Base-by-base conservation (phyloP, 2,329 filamentous ascomycete species). In the Xenoacremonium recifei region DNA sequence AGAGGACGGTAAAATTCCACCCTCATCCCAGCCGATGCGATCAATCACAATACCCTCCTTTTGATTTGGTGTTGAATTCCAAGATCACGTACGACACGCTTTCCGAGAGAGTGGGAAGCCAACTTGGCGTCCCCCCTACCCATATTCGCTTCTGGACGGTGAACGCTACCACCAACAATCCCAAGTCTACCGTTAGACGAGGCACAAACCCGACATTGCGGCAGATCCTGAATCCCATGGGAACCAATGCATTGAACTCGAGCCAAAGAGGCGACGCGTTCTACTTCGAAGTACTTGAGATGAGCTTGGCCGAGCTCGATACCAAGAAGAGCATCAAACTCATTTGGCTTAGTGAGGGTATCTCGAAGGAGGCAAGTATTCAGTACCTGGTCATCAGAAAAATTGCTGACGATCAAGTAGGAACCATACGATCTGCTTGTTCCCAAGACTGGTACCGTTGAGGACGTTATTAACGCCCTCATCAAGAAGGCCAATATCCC, bases 121-220 rank as follows among this genome's bases (percentile, higher is more conserved):
- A 87, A 44, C 71, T 99, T 15, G 76, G 80, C 5, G 81, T 91
- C 2, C 85, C 93, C 6, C 78, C 87, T 1, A 96, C 89, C 4
- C 90, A 99, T 65, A 68, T 99, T 34, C 88, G 93, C 30, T 95
- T 99, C 64, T 93, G 87, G 55, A 95, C 91, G 0, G 85, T 96
- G 45, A 89, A 91, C 57, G 73, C 78, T 13, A 80, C 79, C 17
- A 87, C 80, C 13, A 87, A 86, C 39, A 90, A 89, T 55, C 82
- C 91, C 2, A 92, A 95, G 60, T 67, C 76, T 7, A 73, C 85
- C 3, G 82, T 99, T 21, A 91, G 93, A 67, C 85, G 89, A 10
- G 62, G 80, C 63, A 63, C 76, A 62, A 79, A 80, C 47, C 79
- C 85, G 44, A 95, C 77, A n/a, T 72, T 99, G 11, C 77, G 79